Base-by-base conservation (phyloP, 306 rosid species). In the Cucurbita pepo region DNA sequence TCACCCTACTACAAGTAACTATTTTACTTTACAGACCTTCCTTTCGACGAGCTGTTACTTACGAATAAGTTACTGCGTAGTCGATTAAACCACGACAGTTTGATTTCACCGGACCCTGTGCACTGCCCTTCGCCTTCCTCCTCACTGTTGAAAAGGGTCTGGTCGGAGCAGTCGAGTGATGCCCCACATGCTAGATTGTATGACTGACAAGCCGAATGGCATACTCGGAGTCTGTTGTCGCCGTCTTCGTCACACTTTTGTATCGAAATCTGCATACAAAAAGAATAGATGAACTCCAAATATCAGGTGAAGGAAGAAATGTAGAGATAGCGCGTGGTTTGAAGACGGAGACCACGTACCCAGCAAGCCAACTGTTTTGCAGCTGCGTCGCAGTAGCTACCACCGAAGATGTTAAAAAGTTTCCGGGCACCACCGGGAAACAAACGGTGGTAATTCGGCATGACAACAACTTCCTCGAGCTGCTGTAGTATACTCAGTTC, bases 311-410 rank as follows among this genome's bases (percentile, higher is more conserved):
- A 66, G 14, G 55, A 44, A 67, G 10, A 21, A 7, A 56, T 43
- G 73, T 7, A 22, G 14, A 15, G 13, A 22, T 67, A 13, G 18
- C 6, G 41, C 6, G 41, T 48, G 58, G 4, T 47, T 22, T 53
- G 16, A 30, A 61, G 61, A 74, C 58, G 48, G 3, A 44, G 77
- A 30, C 8, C 21, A 59, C 87, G 79, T 80, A 93, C 98, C 98
- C 97, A 93, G 83, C 98, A 93, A 41, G 98, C 98, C 36, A 93
- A 84, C 82, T 87, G 91, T 85, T 88, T 93, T 10, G 98, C 98
- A 41, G 97, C 90, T 72, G 87, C 91, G 54, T 93, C 97, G 50
- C 98, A 93, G 69, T 85, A 87, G 76, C 89, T 82, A 84, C 89
- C 88, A 38, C 98, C 88, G 51, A 93, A 87, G 79, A 93, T 84